Evolutionary conservation across 164 flowering plant species (phyloP), one percentile per base, ranked within the genome.

Genomic region (Vitis cinerea): DNA sequence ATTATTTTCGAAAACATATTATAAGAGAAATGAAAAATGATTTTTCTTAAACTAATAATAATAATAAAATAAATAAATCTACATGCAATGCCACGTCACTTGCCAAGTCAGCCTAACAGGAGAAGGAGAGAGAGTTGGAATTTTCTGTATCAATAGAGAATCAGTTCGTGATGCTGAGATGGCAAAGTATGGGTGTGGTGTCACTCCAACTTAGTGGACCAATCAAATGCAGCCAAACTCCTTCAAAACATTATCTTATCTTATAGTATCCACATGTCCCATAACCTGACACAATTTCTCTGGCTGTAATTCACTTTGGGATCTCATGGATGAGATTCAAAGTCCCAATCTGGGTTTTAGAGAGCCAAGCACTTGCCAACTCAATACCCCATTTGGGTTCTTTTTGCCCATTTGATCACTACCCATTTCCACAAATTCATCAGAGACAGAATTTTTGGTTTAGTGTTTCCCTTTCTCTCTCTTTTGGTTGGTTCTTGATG

Each of bases 191-290:
- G 7, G 44, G 44, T 37, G 44, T 8, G 67, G 73, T 53, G 6
- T 37, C 44, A 37, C 44, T 37, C 29, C 29, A 37, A 48, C 19
- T 58, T 4, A 4, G 7, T 19, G 49, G 16, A 15, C 23, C 10
- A 66, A 54, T 55, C 66, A 50, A 37, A 48, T 48, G 59, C 48
- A 64, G 16, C 73, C 74, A 65, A 49, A 10, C 58, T 11, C 29
- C 55, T 44, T 44, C 56, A 61, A 48, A 63, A 72, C 83, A 71
- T 80, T 81, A 86, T 86, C 88, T 82, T 83, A 84, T 81, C 86
- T 75, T 37, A 37, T 37, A 69, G 19, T 55, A 80, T 64, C 80
- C 72, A 11, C 71, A 64, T 65, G 78, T 71, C 76, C 78, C 77
- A 75, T 78, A 71, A 63, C 67, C 57, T 75, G 70, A 55, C 72